phyloP scores from a whole-genome alignment of 768 basidiomycete genomes.

The Filobasidium floriforme region DNA sequence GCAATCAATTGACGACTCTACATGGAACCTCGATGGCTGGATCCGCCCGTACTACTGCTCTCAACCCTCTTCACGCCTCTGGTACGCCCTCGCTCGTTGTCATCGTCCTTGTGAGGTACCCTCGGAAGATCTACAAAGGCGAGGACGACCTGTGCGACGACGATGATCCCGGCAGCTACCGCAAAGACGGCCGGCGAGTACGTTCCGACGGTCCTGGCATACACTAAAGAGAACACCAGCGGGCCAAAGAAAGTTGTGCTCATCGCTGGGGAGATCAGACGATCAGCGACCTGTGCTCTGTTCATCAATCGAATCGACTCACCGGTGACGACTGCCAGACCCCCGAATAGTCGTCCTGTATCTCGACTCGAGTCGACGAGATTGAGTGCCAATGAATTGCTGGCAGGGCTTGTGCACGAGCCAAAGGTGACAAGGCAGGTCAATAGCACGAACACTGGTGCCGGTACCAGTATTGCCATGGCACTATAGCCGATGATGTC shows the following conservation, averaged over 20 bases:
- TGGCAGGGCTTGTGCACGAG: constrained; percentile 58
- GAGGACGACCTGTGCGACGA: constrained; percentile 26
- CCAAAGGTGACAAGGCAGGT: constrained; percentile 56
- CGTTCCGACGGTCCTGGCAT: constrained; percentile 60
- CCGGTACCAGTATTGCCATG: constrained; percentile 51
- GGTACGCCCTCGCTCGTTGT: constrained; percentile 32
- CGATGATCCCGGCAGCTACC: constrained; percentile 47
- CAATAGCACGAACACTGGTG: constrained; percentile 53
- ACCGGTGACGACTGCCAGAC: too few relatives aligned
- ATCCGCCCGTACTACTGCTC: constrained; percentile 18
- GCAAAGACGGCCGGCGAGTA: constrained; percentile 67
- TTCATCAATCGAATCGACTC: too few relatives aligned
- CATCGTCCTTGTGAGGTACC: constrained; percentile 13
- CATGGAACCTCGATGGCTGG: background rate
- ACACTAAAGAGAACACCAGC: constrained; percentile 63
- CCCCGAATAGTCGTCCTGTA: constrained; percentile 27
- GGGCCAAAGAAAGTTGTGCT: constrained; percentile 63
- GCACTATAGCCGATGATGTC: constrained; percentile 53
- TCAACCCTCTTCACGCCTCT: constrained; percentile 33
- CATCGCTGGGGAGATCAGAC: constrained; percentile 65
- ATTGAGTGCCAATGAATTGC: constrained; percentile 65
- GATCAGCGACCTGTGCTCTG: too few relatives aligned
- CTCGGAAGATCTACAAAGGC: constrained; percentile 26
- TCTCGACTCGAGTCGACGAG: constrained; percentile 51
- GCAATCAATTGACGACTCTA: background rate